These are phyloP conservation scores for Termitomyces sp. DNA, from an alignment of 768 basidiomycete species.

Conservation along the genomic window DNA sequence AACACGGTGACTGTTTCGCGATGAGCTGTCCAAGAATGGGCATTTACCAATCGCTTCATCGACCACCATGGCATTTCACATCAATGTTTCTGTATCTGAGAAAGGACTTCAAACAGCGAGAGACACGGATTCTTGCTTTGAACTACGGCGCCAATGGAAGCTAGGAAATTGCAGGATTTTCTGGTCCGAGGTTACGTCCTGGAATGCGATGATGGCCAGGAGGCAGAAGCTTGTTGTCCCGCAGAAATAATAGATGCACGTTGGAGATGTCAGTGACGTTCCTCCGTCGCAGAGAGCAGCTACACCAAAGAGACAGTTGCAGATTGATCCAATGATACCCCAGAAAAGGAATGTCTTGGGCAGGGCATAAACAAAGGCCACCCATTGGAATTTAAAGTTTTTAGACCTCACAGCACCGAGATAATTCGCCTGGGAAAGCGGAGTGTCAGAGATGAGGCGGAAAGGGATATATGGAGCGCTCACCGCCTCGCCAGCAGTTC, in stretches of 20 bases:
- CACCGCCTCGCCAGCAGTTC: conserved; percentile 38
- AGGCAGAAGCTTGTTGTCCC: conserved; percentile 13
- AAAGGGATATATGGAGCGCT: conserved; percentile 16
- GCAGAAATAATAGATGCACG: neutral
- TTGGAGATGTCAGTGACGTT: neutral
- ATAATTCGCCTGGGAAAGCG: conserved; percentile 28
- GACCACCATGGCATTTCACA: neutral
- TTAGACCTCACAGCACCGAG: conserved; percentile 33
- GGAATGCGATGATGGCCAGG: conserved; percentile 5
- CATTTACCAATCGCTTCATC: neutral
- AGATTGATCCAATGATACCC: conserved; percentile 33
- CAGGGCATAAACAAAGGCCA: conserved; percentile 49
- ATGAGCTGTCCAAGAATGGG: neutral
- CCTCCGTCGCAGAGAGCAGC: conserved; percentile 8
- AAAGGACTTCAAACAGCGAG: neutral
- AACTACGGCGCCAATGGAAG: neutral
- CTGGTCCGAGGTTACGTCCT: neutral
- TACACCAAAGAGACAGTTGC: conserved; percentile 30
- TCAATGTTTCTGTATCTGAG: neutral
- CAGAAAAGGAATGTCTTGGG: conserved; percentile 53
- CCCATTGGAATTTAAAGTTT: conserved; percentile 35
- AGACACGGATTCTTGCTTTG: neutral
- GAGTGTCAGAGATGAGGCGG: neutral
- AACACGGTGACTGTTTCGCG: neutral
- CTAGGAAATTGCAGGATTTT: neutral